Evolutionary conservation across 257 asterid species (phyloP).

Genomic region (Solanum etuberosum): DNA sequence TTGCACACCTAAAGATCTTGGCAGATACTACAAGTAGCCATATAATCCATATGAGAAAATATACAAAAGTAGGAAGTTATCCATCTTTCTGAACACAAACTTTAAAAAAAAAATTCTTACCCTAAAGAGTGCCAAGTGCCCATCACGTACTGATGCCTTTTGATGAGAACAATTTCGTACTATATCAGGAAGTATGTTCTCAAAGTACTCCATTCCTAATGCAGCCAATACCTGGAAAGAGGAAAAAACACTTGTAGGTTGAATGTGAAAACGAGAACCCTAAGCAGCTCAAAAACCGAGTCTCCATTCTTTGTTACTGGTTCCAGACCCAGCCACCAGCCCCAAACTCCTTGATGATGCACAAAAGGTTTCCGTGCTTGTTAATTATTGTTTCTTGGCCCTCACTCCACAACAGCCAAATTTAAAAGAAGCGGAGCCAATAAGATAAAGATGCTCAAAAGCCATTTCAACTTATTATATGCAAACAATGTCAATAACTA

Average conservation of each 20-base stretch:
- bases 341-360: neutral
- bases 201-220: conserved; percentile 79
- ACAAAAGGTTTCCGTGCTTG: neutral
- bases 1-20: conserved; percentile 88
- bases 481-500: neutral
- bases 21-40: conserved; percentile 57
- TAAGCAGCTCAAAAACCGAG: neutral
- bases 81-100: neutral
- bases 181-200: conserved; percentile 79
- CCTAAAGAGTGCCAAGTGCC: conserved; percentile 82
- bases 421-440: neutral
- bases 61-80: neutral
- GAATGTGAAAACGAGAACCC: neutral
- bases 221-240: conserved; percentile 82
- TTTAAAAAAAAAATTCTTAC: conserved; percentile 18
- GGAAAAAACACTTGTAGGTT: conserved; percentile 1
- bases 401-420: neutral
- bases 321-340: neutral
- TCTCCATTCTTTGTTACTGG: neutral
- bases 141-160: conserved; percentile 94
- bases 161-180: conserved; percentile 83
- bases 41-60: neutral
- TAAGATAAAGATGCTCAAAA: neutral
- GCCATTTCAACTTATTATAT: neutral
- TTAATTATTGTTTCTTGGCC: neutral